Conservation (phyloP, 805 yeast species). For the Gaillardinia entomophila region DNA sequence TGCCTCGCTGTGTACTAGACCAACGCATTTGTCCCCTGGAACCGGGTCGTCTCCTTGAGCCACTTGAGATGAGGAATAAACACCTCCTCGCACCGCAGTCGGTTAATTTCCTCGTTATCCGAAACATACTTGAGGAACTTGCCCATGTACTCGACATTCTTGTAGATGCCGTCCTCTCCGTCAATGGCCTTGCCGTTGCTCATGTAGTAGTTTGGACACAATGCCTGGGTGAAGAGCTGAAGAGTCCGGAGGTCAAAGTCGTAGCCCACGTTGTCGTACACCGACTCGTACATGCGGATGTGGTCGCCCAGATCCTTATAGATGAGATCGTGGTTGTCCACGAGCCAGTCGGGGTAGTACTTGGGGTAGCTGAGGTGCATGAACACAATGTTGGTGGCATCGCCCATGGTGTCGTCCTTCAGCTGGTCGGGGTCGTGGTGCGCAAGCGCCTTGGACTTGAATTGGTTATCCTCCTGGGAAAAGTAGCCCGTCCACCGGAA, state of each 20-base stretch:
- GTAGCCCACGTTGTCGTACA: slow-evolving; percentile 33
- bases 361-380: slow-evolving; percentile 61
- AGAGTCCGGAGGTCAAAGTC: slow-evolving; percentile 38
- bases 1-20: not conserved
- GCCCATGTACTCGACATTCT: slow-evolving; percentile 27
- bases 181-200: slow-evolving; percentile 18
- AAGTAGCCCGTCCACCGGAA: slow-evolving; percentile 34
- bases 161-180: slow-evolving; percentile 4
- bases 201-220: slow-evolving; percentile 31
- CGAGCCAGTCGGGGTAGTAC: slow-evolving; percentile 15
- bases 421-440: slow-evolving; percentile 34
- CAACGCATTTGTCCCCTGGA: not conserved
- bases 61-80: slow-evolving; percentile 36
- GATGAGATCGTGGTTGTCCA: slow-evolving; percentile 29
- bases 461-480: slow-evolving; percentile 22
- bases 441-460: slow-evolving; percentile 22
- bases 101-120: slow-evolving; percentile 15
- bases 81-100: slow-evolving; percentile 25
- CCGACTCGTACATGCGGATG: slow-evolving; percentile 33
- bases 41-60: not conserved
- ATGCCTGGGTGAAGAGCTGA: slow-evolving; percentile 32
- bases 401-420: slow-evolving; percentile 8
- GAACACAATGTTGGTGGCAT: slow-evolving; percentile 26
- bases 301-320: slow-evolving; percentile 25
- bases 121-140: slow-evolving; percentile 21